Conservation (phyloP, 352 stramenopile genomes). For the Globisporangium echinulatum region DNA sequence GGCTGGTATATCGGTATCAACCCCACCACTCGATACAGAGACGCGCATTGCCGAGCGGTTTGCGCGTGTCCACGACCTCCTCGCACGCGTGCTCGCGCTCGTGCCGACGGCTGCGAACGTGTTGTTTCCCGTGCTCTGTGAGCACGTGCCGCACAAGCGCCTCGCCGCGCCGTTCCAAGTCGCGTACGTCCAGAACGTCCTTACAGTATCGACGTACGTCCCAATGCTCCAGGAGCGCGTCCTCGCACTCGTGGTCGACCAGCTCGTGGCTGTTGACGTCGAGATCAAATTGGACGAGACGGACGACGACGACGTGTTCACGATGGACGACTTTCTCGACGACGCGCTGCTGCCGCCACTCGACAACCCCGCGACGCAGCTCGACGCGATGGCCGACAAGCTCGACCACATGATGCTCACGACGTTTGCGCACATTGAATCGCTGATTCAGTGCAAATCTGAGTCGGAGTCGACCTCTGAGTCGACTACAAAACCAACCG, state of each 20-base stretch:
- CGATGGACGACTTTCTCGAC: conserved; percentile 76
- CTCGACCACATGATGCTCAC: conserved; percentile 86
- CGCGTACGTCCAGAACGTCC: conserved; percentile 64
- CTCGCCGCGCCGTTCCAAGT: conserved; percentile 61
- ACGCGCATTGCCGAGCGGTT: conserved; percentile 50
- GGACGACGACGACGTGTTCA: conserved; percentile 71
- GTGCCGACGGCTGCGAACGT: conserved; percentile 73
- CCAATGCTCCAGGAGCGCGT: conserved; percentile 71
- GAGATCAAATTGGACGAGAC: conserved; percentile 87
- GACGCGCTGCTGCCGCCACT: conserved; percentile 59
- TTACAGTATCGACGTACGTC: conserved; percentile 63
- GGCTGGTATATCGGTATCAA: too few relatives aligned
- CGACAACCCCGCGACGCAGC: conserved; percentile 19
- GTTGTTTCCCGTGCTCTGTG: conserved; percentile 67
- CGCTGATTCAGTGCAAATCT: background rate
- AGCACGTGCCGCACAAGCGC: conserved; percentile 82
- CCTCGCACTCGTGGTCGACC: conserved; percentile 80
- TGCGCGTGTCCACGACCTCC: conserved; percentile 48
- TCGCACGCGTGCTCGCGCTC: conserved; percentile 60
- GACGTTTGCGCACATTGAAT: conserved; percentile 83
- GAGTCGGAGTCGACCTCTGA: background rate
- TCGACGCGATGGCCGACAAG: conserved; percentile 86
- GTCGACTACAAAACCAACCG: background rate
- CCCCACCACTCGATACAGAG: conserved; percentile 28
- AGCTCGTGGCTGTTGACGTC: conserved; percentile 82